Percentiles rank a stretch among this genome's conserved stretches.
phyloP scores from a whole-genome alignment of 1,139 yeast genomes.

The Petasospora fabianii region DNA sequence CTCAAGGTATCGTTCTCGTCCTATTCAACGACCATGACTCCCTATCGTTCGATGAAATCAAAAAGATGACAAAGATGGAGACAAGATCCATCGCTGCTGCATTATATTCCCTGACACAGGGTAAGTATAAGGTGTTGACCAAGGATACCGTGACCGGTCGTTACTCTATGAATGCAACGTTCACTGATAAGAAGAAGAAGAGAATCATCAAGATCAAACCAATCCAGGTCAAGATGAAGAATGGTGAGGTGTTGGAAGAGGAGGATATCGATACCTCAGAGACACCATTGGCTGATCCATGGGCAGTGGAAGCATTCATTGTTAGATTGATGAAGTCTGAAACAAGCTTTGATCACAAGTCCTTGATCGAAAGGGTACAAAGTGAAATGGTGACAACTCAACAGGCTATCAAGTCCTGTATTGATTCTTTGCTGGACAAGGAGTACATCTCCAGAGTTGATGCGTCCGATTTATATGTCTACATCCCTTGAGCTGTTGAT shows the following conservation, averaged over 20 bases:
- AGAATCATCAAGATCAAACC: slow-evolving; percentile 31
- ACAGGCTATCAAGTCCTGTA: slow-evolving; percentile 30
- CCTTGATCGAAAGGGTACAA: slow-evolving; percentile 31
- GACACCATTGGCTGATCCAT: slow-evolving; percentile 7
- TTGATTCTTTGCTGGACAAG: slow-evolving; percentile 31
- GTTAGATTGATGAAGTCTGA: slow-evolving; percentile 34
- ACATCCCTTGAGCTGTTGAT: slow-evolving; percentile 25
- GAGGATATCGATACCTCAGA: slow-evolving; percentile 11
- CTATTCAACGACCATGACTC: slow-evolving; percentile 18
- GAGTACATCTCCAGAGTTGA: slow-evolving; percentile 30
- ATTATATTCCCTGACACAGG: slow-evolving; percentile 21
- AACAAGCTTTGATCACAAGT: slow-evolving; percentile 31
- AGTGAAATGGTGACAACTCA: slow-evolving; percentile 29
- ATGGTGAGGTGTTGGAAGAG: slow-evolving; percentile 21
- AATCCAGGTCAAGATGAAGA: slow-evolving; percentile 29
- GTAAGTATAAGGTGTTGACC: slow-evolving; percentile 19
- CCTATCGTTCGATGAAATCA: slow-evolving; percentile 16
- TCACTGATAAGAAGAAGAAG: slow-evolving; percentile 29
- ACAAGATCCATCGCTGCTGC: slow-evolving; percentile 15
- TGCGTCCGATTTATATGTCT: slow-evolving; percentile 22
- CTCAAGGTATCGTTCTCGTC: slow-evolving; percentile 29
- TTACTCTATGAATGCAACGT: slow-evolving; percentile 30
- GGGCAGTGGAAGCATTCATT: slow-evolving; percentile 35
- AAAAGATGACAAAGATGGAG: slow-evolving; percentile 14
- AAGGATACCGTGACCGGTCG: slow-evolving; percentile 22